Evolutionary conservation across 2,329 filamentous ascomycete genomes (phyloP), one percentile per base, ranked within the genome.

Genomic region (Seiridium cupressi): DNA sequence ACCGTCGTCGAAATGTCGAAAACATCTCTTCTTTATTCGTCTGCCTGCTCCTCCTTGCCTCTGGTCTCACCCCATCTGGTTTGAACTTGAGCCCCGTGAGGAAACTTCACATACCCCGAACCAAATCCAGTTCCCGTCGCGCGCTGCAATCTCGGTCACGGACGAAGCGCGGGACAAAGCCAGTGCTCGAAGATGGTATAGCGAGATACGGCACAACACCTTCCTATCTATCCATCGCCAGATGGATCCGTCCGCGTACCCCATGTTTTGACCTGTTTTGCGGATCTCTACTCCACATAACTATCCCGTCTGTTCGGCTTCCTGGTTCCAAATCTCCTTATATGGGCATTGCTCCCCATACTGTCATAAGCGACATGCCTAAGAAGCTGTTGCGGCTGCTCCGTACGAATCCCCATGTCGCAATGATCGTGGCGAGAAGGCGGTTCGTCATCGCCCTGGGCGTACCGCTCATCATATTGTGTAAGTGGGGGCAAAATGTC

Each of bases 401-500:
- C 26, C 55, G 55, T 9, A 32, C 46, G 38, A 58, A 36, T 34
- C 34, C 32, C 9, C 31, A 51, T 31, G 26, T 58, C 31, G 35
- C 32, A 9, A 58, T 35, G 44, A 58, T 58, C 13, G 10, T 58
- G 44, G 55, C 55, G 11, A 49, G 46, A 26, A 42, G 55, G 26
- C 55, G 55, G 31, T 58, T 58, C 46, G 18, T 58, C 46, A 51
- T 58, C 36, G 55, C 55, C 46, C n/a, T 58, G 9, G 55, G 55
- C 4, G 36, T 44, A 7, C 55, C 55, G 34, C 46, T 58, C 5
- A 36, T 58, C 44, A 51, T 58, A 7, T 11, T 58, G 32, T 35
- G 55, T 58, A 58, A 26, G 55, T 58, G 11, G 4, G n/a, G 11
- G 35, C 32, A 11, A 13, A 7, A 32, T 44, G 46, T 11, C 10